Base-by-base conservation (phyloP, 768 basidiomycete genomes). In the Sporobolomyces roseus region DNA sequence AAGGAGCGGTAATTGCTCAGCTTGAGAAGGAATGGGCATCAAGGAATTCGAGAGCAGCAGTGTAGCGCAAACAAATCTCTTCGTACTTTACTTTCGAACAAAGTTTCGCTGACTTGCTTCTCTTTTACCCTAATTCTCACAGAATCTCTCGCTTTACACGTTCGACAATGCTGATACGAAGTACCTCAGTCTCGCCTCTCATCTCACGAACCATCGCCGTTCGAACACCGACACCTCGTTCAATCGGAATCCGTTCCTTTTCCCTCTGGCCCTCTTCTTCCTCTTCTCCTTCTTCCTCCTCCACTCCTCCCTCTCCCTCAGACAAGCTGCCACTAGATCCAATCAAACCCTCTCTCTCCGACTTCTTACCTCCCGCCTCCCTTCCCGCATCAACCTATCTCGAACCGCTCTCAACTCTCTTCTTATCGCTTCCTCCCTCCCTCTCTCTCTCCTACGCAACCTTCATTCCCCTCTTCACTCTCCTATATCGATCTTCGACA, bases 401-500 rank as follows among this genome's bases (percentile, higher is more conserved):
- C 65, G 68, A 73, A 27, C 65, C 72, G 7, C 45, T 67, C 8
- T 66, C 68, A n/a, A 49, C 70, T 41, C 30, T 62, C 1, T 50
- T 74, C 45, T 71, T 78, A 46, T 45, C 73, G 1, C 50, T 76
- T 71, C 70, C 65, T n/a, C 50, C 76, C 2, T 49, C 74, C 25
- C 73, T 76, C 51, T 53, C 72, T 9, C 61, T 75, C 23, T 72
- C 74, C 23, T 77, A 76, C 53, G 76, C 76, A 8, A 48, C 65
- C 43, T 77, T 77, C 49, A 78, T 80, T 71, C 75, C 79, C 36
- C 53, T 78, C 62, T 59, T 77, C 33, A 79, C 79, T 21, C 43
- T 80, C 38, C 13, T 75, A 3, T 66, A 79, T 25, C 74, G 80
- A 10, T 61, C 76, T 2, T 48, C 65, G 5, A 70, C 77, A 19